A percentile compares a stretch with the other conserved stretches of the same genome.
Evolutionary conservation across 345 rosid genomes (phyloP).

Genomic region (Gossypioides kirkii): DNA sequence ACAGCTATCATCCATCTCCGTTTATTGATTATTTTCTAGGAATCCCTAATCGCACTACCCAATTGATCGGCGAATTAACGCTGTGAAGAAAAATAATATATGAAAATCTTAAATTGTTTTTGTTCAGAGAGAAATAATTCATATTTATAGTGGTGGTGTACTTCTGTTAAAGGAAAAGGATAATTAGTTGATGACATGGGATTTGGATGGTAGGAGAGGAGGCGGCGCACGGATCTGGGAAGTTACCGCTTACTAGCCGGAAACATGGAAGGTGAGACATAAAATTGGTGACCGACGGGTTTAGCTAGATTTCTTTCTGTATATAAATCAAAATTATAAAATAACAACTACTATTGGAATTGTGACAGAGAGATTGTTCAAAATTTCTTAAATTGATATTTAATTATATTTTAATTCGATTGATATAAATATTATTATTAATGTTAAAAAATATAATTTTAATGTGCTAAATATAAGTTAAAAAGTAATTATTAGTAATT

Average conservation of each 20-base stretch:
- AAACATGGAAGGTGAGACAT: not conserved
- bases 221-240: not conserved
- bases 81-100: not conserved
- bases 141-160: not conserved
- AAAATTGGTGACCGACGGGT: too few species aligned
- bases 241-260: not conserved
- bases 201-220: not conserved
- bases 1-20: constrained; percentile 75
- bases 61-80: not conserved
- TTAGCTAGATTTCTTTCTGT: too few species aligned
- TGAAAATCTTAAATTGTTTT: not conserved
- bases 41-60: not conserved
- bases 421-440: too few species aligned
- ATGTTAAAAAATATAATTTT: too few species aligned
- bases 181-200: too few species aligned
- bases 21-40: not conserved
- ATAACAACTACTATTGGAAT: too few species aligned
- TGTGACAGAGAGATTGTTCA: too few species aligned
- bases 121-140: not conserved
- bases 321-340: not conserved
- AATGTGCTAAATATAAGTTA: too few species aligned
- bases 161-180: too few species aligned
- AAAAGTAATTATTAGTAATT: too few species aligned
- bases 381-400: too few species aligned
- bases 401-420: too few species aligned